A percentile compares a stretch with the other conserved stretches of the same genome.
Evolutionary conservation across 1,284 basidiomycete species (phyloP).

Genomic region (Meripilus lineatus): DNA sequence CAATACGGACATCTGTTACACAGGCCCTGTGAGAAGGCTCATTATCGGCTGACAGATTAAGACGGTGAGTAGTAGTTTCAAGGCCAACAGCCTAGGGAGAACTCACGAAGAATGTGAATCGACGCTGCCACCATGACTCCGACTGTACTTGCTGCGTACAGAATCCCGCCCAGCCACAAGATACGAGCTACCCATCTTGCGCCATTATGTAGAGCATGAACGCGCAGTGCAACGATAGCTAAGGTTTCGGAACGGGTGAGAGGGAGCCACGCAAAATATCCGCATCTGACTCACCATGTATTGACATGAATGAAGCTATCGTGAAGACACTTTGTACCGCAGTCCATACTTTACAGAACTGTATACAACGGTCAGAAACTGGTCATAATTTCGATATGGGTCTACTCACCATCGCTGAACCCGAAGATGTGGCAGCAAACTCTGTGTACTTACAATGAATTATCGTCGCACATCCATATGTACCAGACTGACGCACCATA

Average conservation of each 20-base stretch:
- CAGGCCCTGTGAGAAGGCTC: conserved; percentile 23
- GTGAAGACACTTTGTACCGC: conserved; percentile 24
- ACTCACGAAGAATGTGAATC: conserved; percentile 24
- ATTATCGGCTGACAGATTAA: conserved; percentile 17
- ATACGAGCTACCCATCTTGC: conserved; percentile 20
- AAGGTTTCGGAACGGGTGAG: neutral
- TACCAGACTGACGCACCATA: conserved; percentile 19
- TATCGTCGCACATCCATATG: neutral
- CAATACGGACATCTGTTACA: conserved; percentile 20
- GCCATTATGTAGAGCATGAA: conserved; percentile 25
- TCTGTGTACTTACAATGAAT: conserved; percentile 8
- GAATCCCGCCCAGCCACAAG: conserved; percentile 19
- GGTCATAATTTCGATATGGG: no score
- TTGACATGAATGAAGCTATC: conserved; percentile 27
- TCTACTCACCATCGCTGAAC: conserved; percentile 17
- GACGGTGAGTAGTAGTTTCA: conserved; percentile 1
- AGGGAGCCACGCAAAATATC: neutral
- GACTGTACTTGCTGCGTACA: conserved; percentile 22
- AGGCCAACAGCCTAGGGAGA: neutral
- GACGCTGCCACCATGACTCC: conserved; percentile 20
- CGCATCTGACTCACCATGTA: conserved; percentile 23
- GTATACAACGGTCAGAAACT: no score
- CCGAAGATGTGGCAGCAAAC: no score
- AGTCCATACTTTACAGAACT: conserved; percentile 30
- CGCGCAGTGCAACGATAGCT: conserved; percentile 27